These are phyloP conservation scores for Myriosclerotinia scirpicola DNA, from an alignment of 2,329 filamentous ascomycete genomes.

Conservation along the genomic window DNA sequence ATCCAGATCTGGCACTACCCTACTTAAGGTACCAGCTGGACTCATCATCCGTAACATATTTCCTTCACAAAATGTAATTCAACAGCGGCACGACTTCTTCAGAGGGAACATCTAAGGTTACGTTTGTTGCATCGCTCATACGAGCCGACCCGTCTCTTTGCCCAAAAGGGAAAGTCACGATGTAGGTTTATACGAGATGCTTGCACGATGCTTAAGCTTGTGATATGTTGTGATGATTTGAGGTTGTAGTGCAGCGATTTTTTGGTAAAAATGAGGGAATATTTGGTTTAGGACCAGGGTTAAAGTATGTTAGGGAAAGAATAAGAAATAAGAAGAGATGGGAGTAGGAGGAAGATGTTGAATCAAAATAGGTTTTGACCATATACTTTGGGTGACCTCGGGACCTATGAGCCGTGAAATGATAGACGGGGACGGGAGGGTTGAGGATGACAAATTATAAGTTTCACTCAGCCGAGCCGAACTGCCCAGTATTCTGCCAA, in stretches of 20 bases:
- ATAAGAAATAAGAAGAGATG: not conserved
- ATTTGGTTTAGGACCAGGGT: not conserved
- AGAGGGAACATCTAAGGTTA: not conserved
- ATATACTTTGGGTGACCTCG: not conserved
- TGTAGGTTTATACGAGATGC: conserved; percentile 4
- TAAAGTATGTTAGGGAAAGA: not conserved
- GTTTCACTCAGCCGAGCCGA: not conserved
- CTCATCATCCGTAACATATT: not conserved
- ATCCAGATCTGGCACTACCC: not conserved
- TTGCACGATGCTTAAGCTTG: not conserved
- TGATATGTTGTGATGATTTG: conserved; percentile 5
- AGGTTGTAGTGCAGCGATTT: not conserved
- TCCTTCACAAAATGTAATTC: not conserved
- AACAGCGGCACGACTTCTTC: not conserved
- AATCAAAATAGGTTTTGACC: not conserved
- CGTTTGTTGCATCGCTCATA: conserved; percentile 16
- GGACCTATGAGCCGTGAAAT: no score
- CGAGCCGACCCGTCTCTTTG: conserved; percentile 11
- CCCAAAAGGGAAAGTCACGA: not conserved
- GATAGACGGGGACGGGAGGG: not conserved
- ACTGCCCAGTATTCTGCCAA: not conserved
- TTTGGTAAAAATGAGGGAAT: not conserved
- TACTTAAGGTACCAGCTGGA: not conserved
- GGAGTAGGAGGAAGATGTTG: not conserved
- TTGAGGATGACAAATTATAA: not conserved